These are phyloP conservation scores for Hysterium pulicare DNA, from an alignment of 2,329 filamentous ascomycete species.

Conservation along the genomic window DNA sequence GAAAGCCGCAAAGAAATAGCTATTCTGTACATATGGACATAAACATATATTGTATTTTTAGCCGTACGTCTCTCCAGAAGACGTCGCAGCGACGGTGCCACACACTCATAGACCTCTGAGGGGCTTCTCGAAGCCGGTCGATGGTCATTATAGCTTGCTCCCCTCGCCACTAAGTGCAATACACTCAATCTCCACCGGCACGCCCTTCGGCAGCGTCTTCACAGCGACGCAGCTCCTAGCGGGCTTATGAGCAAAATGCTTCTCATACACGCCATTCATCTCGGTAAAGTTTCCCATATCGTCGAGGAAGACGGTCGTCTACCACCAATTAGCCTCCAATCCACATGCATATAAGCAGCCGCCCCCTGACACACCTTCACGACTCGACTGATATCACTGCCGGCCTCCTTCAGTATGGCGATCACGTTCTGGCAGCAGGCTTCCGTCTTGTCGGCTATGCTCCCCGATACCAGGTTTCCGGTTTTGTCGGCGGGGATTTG, in stretches of 20 bases:
- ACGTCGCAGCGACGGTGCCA: no score
- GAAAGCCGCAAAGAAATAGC: slow-evolving; percentile 11
- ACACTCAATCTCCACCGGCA: slow-evolving; percentile 86
- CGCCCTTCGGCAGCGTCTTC: slow-evolving; percentile 81
- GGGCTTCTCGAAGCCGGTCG: no score
- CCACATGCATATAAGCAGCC: slow-evolving; percentile 1
- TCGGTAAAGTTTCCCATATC: slow-evolving; percentile 86
- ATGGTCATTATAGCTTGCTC: no score
- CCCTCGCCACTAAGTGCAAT: slow-evolving; percentile 58
- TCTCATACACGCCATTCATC: slow-evolving; percentile 83
- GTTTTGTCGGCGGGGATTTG: slow-evolving; percentile 70
- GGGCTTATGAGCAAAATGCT: slow-evolving; percentile 79
- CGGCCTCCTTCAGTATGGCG: slow-evolving; percentile 78
- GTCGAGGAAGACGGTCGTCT: slow-evolving; percentile 71
- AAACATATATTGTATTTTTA: no score
- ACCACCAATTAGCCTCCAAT: neutral
- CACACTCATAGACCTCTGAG: no score
- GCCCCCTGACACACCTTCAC: slow-evolving; percentile 66
- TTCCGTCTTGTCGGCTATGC: slow-evolving; percentile 66
- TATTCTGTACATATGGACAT: no score
- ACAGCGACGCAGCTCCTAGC: slow-evolving; percentile 88
- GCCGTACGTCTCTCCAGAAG: no score
- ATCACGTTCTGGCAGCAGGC: slow-evolving; percentile 75
- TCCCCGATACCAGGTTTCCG: slow-evolving; percentile 60
- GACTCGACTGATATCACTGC: slow-evolving; percentile 72